Evolutionary conservation across 2,329 filamentous ascomycete species (phyloP), one percentile per base, ranked within the genome.

Genomic region (Diaporthe velutina): DNA sequence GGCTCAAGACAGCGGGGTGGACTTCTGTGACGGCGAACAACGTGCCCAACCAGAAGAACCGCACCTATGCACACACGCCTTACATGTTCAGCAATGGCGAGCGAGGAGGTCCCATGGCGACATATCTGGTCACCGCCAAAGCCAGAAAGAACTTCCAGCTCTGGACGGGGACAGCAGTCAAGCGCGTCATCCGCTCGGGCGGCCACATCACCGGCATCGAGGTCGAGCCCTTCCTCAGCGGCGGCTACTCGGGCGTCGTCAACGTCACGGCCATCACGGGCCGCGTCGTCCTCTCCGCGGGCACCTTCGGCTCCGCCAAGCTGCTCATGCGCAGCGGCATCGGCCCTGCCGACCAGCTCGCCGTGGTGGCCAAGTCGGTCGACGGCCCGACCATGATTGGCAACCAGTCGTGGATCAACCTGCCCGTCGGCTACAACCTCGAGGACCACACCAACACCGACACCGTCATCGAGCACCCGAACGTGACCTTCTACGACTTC

Each of bases 41-140:
- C 22, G 84, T 88, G 60, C 91, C 92, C 0, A 85, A 88, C 73
- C 81, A 88, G 80, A 95, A 95, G 88, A 91, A 93, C 83, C 86
- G 87, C 77, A 91, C 90, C 0, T 94, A 87, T 82, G 88, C 89
- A 57, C 89, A 91, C 82, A 90, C 91, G 33, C 88, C 90, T 35
- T 94, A 90, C 85, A 93, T 94, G 90, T 93, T 91, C 80, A 84
- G 85, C 8, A 84, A 91, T 60, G 92, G 92, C 70, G 91, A 93
- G 81, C 87, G 93, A 75, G 91, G 91, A 58, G 93, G 93, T 1
- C 93, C 93, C 17, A 85, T 95, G 80, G 91, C 90, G 12, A 94
- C 93, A 0, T 95, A 95, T 79, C 89, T 95, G 1, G 90, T 92
- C 6, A 86, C 88, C 25, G 92, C 92, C 1, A 86, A 87, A 64